Percentiles rank a stretch among this genome's conserved stretches.
These are phyloP conservation scores for Closterium sp. DNA, from an alignment of 139 green algal species.

Conservation along the genomic window DNA sequence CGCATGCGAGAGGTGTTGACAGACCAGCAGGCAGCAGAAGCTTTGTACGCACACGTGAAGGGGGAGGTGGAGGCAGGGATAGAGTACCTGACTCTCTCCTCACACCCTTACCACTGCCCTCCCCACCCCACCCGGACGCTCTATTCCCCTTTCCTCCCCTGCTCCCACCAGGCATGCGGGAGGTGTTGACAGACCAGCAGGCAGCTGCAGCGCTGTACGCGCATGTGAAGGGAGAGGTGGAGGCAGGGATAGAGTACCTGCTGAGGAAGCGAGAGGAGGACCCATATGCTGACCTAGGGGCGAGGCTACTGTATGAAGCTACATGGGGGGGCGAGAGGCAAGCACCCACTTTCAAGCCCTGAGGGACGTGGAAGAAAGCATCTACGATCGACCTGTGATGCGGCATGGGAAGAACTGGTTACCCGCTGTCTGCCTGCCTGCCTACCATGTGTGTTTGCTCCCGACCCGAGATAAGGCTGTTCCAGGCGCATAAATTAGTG, in stretches of 20 bases:
- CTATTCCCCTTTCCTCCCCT: too few relatives aligned
- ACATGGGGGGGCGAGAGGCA: slow-evolving; percentile 58
- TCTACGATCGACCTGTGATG: neutral
- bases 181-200: slow-evolving; percentile 60
- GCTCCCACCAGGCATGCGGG: slow-evolving; percentile 9
- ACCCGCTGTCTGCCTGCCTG: neutral
- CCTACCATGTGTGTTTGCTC: too few relatives aligned
- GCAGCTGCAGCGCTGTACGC: slow-evolving; percentile 66
- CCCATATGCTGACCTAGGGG: slow-evolving; percentile 74
- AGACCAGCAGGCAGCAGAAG: slow-evolving; percentile 60
- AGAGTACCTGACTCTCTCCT: slow-evolving; percentile 63
- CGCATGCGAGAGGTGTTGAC: slow-evolving; percentile 46
- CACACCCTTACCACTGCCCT: too few relatives aligned
- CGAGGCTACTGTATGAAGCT: slow-evolving; percentile 74
- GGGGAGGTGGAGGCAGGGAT: slow-evolving; percentile 69
- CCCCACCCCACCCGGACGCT: too few relatives aligned
- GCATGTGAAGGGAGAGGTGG: slow-evolving; percentile 66
- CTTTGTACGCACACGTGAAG: slow-evolving; percentile 72
- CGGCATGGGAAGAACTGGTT: neutral
- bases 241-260: slow-evolving; percentile 73
- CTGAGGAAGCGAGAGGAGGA: slow-evolving; percentile 70
- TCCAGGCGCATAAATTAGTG: too few relatives aligned
- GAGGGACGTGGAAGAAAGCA: neutral
- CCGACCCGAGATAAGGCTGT: too few relatives aligned
- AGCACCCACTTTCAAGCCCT: slow-evolving; percentile 80